Conservation (phyloP, 768 basidiomycete species). For the Lentinula guzmanii region DNA sequence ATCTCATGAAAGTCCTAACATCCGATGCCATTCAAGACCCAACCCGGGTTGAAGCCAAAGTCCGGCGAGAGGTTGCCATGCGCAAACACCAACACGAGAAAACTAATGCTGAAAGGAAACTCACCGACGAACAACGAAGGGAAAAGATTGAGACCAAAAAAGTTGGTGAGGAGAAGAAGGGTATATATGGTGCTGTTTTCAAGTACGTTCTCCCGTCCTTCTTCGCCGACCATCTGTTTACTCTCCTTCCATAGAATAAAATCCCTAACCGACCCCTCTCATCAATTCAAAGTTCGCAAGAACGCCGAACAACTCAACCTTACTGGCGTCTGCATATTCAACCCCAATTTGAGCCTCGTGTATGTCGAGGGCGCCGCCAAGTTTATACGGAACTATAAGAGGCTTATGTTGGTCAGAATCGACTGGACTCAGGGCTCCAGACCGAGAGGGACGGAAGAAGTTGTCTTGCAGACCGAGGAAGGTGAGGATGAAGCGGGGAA, state of each 20-base stretch:
- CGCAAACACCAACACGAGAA: conserved; percentile 87
- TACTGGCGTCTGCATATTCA: conserved; percentile 87
- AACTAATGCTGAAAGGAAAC: conserved; percentile 88
- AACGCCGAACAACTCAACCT: conserved; percentile 91
- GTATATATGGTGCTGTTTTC: conserved; percentile 77
- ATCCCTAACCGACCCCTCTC: conserved; percentile 83
- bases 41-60: conserved; percentile 93
- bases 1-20: conserved; percentile 96
- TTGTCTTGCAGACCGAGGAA: conserved; percentile 53
- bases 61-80: conserved; percentile 88
- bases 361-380: conserved; percentile 91
- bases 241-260: conserved; percentile 52
- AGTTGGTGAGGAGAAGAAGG: conserved; percentile 82
- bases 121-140: conserved; percentile 83
- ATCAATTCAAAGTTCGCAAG: conserved; percentile 94
- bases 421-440: conserved; percentile 92
- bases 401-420: conserved; percentile 81
- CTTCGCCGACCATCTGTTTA: not conserved
- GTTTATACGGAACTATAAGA: conserved; percentile 81
- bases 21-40: conserved; percentile 97
- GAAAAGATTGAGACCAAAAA: conserved; percentile 89
- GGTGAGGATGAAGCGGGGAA: conserved; percentile 28
- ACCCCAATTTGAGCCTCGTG: conserved; percentile 83
- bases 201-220: conserved; percentile 52
- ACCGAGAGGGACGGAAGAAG: conserved; percentile 67